Base-by-base conservation (phyloP, 1,284 basidiomycete species). In the Somion occarium region DNA sequence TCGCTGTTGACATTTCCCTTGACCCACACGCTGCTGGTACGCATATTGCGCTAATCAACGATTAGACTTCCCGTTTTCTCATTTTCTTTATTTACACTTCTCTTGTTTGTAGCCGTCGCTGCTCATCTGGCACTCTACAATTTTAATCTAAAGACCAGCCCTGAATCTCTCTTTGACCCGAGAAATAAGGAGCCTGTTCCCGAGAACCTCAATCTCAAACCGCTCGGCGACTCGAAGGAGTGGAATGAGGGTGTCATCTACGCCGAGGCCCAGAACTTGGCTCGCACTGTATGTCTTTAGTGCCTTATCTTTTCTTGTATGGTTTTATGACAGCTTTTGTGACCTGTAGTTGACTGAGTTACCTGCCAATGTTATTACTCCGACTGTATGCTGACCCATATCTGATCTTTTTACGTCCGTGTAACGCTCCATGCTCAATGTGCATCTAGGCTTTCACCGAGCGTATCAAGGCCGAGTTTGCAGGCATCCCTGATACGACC, bases 321-420 rank as follows among this genome's bases (percentile, higher is more conserved):
- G 19, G 3, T n/a, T 25, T 46, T 3, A 3, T 22, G 22, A 46
- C 9, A 44, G 12, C 11, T 18, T 23, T 50, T 9, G 18, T 37
- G 26, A 45, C 19, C 47, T 63, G 20, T 41, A 89, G 82, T 75
- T 94, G 47, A 85, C 82, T 79, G 93, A 95, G 67, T 73, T 89
- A 3, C 91, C 92, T 34, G 90, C 83, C 5, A 94, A 95, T 65
- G 80, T 90, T 64, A 70, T 89, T 69, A 92, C 89, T 1, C 91
- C 89, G 5, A 89, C 86, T 24, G 84, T 82, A 59, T 38, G 72
- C 62, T 44, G 3, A 26, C 45, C 23, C 46, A 5, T 41, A 9
- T 9, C 26, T 43, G 30, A 30, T 23, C 39, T 38, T 11, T 20
- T n/a, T 22, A 24, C 7, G 18, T 42, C 19, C 20, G 7, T 22